Evolutionary conservation across 805 yeast species (phyloP).

Genomic region (Lachancea kluyveri): DNA sequence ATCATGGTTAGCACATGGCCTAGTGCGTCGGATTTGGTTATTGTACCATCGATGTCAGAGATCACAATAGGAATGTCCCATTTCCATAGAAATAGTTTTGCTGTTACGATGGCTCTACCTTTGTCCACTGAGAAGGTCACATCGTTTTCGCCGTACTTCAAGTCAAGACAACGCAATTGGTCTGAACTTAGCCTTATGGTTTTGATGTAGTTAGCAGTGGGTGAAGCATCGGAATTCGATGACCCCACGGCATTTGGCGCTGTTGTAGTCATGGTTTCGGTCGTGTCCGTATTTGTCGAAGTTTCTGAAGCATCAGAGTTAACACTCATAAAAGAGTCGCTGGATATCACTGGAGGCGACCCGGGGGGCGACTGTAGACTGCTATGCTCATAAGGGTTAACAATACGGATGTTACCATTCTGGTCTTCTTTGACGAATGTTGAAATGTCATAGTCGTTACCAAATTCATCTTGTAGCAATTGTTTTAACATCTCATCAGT

Average conservation of each 20-base stretch:
- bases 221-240: slow-evolving; percentile 1
- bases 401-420: slow-evolving; percentile 62
- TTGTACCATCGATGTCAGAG: slow-evolving; percentile 96
- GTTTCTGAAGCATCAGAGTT: slow-evolving; percentile 6
- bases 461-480: slow-evolving; percentile 71
- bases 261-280: slow-evolving; percentile 2
- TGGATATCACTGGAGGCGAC: slow-evolving; percentile 17
- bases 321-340: slow-evolving; percentile 13
- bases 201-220: slow-evolving; percentile 52
- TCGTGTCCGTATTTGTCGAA: slow-evolving; percentile 4
- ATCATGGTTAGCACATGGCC: slow-evolving; percentile 92
- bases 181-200: slow-evolving; percentile 89
- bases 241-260: slow-evolving; percentile 1
- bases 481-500: slow-evolving; percentile 72
- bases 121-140: slow-evolving; percentile 73
- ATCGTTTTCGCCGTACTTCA: slow-evolving; percentile 75
- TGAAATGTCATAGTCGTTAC: slow-evolving; percentile 41
- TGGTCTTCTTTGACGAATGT: slow-evolving; percentile 49
- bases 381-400: slow-evolving; percentile 28
- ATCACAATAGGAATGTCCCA: slow-evolving; percentile 83
- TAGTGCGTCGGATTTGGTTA: slow-evolving; percentile 93
- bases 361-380: slow-evolving; percentile 16
- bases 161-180: slow-evolving; percentile 66
- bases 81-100: slow-evolving; percentile 80
- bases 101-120: slow-evolving; percentile 69